These are phyloP conservation scores for Strigomonas culicis DNA, from an alignment of 208 protist genomes.

Conservation along the genomic window DNA sequence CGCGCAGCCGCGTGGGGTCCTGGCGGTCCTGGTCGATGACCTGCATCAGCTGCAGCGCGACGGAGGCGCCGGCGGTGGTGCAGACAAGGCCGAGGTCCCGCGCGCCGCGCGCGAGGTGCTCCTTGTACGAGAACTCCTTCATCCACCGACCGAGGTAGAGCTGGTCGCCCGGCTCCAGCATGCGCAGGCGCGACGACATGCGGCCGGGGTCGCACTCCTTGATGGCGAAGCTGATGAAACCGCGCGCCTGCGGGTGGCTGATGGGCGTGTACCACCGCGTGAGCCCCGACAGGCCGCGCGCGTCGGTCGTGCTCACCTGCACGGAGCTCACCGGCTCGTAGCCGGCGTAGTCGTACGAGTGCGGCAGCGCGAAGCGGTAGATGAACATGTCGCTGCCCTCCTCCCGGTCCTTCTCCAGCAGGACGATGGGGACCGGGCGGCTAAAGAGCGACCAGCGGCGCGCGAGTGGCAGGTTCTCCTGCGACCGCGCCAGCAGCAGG, in stretches of 20 bases:
- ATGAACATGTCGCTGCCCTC: constrained; percentile 57
- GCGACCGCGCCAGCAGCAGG: constrained; percentile 34
- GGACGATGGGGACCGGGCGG: constrained; percentile 58
- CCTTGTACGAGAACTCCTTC: constrained; percentile 72
- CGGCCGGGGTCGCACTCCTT: constrained; percentile 70
- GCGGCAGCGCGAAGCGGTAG: constrained; percentile 73
- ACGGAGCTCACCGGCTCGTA: constrained; percentile 86
- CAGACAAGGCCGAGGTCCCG: constrained; percentile 70
- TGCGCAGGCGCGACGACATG: constrained; percentile 72
- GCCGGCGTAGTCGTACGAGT: constrained; percentile 84
- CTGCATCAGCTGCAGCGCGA: constrained; percentile 84
- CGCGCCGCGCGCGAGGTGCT: neutral
- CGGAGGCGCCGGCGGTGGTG: constrained; percentile 67
- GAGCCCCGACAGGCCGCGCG: constrained; percentile 49
- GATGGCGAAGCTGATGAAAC: constrained; percentile 84
- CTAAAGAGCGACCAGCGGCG: constrained; percentile 58
- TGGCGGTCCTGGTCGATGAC: constrained; percentile 47
- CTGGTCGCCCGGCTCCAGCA: constrained; percentile 64
- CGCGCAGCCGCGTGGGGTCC: constrained; percentile 37
- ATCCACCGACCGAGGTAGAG: constrained; percentile 86
- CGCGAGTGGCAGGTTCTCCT: constrained; percentile 65
- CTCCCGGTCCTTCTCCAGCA: constrained; percentile 58
- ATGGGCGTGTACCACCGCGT: constrained; percentile 85
- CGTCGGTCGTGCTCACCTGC: constrained; percentile 38
- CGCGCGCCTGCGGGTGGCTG: constrained; percentile 70